These are phyloP conservation scores for Sclerotinia trifoliorum DNA, from an alignment of 2,329 filamentous ascomycete species.

Conservation along the genomic window DNA sequence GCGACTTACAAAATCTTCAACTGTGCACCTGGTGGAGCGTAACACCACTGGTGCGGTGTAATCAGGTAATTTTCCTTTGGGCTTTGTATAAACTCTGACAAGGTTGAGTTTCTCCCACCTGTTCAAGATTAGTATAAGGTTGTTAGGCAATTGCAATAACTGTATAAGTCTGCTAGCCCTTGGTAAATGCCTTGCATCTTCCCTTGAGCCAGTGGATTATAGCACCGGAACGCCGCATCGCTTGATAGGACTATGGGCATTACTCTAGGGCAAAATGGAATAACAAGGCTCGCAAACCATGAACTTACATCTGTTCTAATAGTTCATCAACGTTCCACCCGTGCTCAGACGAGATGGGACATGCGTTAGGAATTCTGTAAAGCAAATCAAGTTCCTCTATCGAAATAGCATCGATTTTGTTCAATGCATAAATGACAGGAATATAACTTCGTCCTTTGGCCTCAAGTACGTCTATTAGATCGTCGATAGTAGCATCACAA, in stretches of 20 bases:
- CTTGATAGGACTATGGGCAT: background rate
- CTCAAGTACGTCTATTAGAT: slow-evolving; percentile 93
- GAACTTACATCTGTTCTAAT: slow-evolving; percentile 78
- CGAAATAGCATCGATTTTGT: slow-evolving; percentile 98
- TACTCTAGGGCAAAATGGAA: background rate
- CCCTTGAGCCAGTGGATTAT: background rate
- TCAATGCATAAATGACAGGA: slow-evolving; percentile 97
- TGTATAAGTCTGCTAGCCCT: background rate
- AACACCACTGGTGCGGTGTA: slow-evolving; percentile 90
- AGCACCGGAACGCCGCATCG: background rate
- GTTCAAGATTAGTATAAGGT: slow-evolving; percentile 29
- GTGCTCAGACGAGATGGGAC: slow-evolving; percentile 94
- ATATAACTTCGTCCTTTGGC: slow-evolving; percentile 95
- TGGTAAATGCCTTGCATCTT: slow-evolving; percentile 16
- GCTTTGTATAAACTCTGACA: slow-evolving; percentile 94
- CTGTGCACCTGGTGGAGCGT: slow-evolving; percentile 75
- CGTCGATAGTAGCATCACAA: slow-evolving; percentile 95
- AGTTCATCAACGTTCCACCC: slow-evolving; percentile 98
- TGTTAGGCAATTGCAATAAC: background rate
- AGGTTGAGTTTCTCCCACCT: slow-evolving; percentile 93
- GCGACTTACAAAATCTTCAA: slow-evolving; percentile 90
- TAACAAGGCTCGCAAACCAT: slow-evolving; percentile 16
- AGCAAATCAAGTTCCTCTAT: slow-evolving; percentile 96
- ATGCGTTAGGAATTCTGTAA: slow-evolving; percentile 94
- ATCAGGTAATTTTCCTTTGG: slow-evolving; percentile 91